Conservation (phyloP, 1,139 yeast genomes). For the Hemisphaericaspora xylofermentans region DNA sequence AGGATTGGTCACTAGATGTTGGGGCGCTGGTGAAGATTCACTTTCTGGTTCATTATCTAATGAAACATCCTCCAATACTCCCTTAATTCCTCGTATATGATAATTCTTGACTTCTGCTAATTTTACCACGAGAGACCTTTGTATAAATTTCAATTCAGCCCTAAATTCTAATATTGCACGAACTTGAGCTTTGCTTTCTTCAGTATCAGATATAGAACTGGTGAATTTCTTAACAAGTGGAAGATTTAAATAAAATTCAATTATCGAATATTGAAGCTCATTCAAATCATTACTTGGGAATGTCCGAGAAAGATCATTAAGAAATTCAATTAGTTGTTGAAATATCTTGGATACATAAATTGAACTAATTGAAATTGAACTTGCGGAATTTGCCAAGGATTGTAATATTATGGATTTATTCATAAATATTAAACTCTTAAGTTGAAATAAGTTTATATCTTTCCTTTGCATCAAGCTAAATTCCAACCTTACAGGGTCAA, state of each 20-base stretch:
- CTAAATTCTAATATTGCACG: constrained; percentile 40
- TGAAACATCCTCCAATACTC: constrained; percentile 22
- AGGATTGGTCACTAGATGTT: constrained; percentile 2
- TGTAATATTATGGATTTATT: constrained; percentile 29
- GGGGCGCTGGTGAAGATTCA: background rate
- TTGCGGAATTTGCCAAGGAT: constrained; percentile 19
- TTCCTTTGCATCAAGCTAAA: constrained; percentile 12
- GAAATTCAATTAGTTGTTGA: constrained; percentile 33
- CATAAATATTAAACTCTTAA: constrained; percentile 28
- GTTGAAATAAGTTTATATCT: constrained; percentile 25
- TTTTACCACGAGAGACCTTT: constrained; percentile 41
- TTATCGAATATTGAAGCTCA: constrained; percentile 31
- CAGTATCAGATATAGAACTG: background rate
- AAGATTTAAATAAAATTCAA: constrained; percentile 31
- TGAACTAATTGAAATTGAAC: constrained; percentile 30
- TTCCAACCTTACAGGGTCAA: constrained; percentile 14
- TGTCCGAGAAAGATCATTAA: constrained; percentile 36
- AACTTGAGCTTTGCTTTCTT: constrained; percentile 13
- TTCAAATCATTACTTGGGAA: constrained; percentile 18
- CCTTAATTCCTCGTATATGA: constrained; percentile 27
- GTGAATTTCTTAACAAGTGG: constrained; percentile 25
- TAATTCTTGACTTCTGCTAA: constrained; percentile 37
- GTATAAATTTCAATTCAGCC: constrained; percentile 47
- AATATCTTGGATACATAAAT: constrained; percentile 32
- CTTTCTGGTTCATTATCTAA: constrained; percentile 14